A percentile compares a stretch with the other conserved stretches of the same genome.
Conservation (phyloP, 2,329 filamentous ascomycete species). For the Epichloe aotearoae region DNA sequence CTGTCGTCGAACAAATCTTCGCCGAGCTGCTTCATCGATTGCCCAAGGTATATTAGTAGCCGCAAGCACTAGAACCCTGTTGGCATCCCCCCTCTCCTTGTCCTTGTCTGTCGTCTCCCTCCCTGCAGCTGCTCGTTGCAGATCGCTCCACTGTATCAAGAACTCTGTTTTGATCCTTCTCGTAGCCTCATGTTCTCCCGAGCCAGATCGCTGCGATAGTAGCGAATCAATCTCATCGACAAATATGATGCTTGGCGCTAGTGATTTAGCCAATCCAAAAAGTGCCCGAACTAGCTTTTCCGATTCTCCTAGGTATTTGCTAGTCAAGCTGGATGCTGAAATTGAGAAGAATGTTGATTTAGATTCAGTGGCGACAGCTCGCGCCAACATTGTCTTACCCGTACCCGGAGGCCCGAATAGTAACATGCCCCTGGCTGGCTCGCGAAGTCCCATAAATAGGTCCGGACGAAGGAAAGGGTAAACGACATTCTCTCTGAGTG, state of each 20-base stretch:
- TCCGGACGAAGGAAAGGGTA: conserved; percentile 94
- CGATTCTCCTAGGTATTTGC: conserved; percentile 90
- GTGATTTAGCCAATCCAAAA: conserved; percentile 74
- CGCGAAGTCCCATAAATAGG: conserved; percentile 86
- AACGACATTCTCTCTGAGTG: conserved; percentile 88
- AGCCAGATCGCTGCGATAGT: conserved; percentile 68
- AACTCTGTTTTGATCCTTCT: conserved; percentile 96
- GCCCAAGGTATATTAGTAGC: conserved; percentile 96
- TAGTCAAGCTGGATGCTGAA: conserved; percentile 84
- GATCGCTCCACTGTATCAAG: conserved; percentile 90
- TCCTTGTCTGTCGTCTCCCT: conserved; percentile 55
- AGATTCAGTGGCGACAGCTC: conserved; percentile 84
- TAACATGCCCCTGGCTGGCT: conserved; percentile 89
- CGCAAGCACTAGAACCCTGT: conserved; percentile 79
- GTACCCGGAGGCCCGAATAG: conserved; percentile 96
- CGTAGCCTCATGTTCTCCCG: conserved; percentile 84
- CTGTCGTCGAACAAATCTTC: conserved; percentile 82
- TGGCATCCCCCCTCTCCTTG: conserved; percentile 65
- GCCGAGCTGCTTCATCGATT: conserved; percentile 86
- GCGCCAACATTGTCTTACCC: conserved; percentile 94
- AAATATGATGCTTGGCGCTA: conserved; percentile 94
- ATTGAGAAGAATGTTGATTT: conserved; percentile 95
- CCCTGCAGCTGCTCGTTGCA: conserved; percentile 83
- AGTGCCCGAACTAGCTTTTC: conserved; percentile 92
- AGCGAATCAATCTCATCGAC: conserved; percentile 97